phyloP scores from a whole-genome alignment of 768 basidiomycete species.

The Cubamyces lactineus region DNA sequence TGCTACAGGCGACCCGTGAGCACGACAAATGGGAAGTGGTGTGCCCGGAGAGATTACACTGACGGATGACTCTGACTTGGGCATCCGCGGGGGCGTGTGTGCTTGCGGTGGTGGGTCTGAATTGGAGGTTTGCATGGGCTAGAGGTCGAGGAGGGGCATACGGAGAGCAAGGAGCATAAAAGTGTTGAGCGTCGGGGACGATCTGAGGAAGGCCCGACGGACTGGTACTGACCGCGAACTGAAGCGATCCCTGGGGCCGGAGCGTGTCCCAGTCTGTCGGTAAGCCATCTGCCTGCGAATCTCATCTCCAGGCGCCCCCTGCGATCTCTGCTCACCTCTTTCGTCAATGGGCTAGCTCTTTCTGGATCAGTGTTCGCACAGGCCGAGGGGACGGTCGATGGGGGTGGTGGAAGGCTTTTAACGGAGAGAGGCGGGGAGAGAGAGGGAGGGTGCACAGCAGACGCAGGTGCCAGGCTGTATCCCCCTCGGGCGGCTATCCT shows the following conservation, averaged over 20 bases:
- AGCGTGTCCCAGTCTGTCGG: conserved; percentile 25
- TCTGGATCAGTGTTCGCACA: not conserved
- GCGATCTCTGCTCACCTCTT: conserved; percentile 9
- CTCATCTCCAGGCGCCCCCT: conserved; percentile 3
- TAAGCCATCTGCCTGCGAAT: conserved; percentile 23
- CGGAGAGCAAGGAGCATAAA: conserved; percentile 32
- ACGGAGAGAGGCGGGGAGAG: not conserved
- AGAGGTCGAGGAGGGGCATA: conserved; percentile 32
- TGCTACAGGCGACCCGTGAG: conserved; percentile 34
- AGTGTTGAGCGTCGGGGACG: conserved; percentile 36
- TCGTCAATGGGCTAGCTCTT: not conserved
- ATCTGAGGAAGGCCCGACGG: conserved; percentile 35
- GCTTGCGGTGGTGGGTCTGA: conserved; percentile 8
- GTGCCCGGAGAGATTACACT: conserved; percentile 8
- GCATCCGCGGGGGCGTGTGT: conserved; percentile 3
- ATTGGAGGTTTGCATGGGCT: conserved; percentile 22
- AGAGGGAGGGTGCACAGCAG: not conserved
- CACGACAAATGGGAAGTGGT: conserved; percentile 24
- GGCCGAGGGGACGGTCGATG: not conserved
- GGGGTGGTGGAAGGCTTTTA: not conserved
- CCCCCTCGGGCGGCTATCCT: conserved; percentile 4
- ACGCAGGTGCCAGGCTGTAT: not conserved
- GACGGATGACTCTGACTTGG: conserved; percentile 9
- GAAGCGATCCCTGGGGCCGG: conserved; percentile 25
- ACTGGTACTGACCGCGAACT: conserved; percentile 29